These are phyloP conservation scores for Nematodospora valgi DNA, from an alignment of 805 yeast genomes.

Conservation along the genomic window DNA sequence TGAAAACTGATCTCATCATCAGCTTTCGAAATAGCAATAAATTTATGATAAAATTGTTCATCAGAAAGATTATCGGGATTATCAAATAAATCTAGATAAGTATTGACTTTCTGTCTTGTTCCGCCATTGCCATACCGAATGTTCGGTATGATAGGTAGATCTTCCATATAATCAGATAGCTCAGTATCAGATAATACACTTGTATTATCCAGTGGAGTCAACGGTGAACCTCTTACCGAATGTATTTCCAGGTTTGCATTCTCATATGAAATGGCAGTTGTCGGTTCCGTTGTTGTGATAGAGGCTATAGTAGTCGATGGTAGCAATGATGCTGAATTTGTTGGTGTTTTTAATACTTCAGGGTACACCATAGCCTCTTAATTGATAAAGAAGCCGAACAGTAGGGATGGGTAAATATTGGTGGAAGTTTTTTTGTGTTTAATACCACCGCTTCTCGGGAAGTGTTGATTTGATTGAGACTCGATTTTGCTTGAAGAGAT, in stretches of 20 bases:
- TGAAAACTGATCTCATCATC: conserved; percentile 18
- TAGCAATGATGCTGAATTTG: too few species aligned
- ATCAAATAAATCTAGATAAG: conserved; percentile 15
- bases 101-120: conserved; percentile 8
- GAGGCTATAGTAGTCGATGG: conserved; percentile 3
- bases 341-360: too few species aligned
- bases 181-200: background rate
- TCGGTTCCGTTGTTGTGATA: conserved; percentile 3
- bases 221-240: conserved; percentile 2
- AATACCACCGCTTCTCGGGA: too few species aligned
- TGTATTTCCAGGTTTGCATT: conserved; percentile 5
- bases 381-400: too few species aligned
- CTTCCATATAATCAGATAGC: background rate
- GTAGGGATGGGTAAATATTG: too few species aligned
- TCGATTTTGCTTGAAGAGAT: too few species aligned
- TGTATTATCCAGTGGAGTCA: conserved; percentile 1
- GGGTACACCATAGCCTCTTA: too few species aligned
- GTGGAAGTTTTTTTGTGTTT: too few species aligned
- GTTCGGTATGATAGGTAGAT: background rate
- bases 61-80: conserved; percentile 1
- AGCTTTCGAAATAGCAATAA: conserved; percentile 16
- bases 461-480: too few species aligned
- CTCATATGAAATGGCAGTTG: conserved; percentile 8
- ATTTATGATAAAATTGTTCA: conserved; percentile 14
- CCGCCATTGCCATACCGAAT: conserved; percentile 9